Evolutionary conservation across 257 asterid genomes (phyloP).

Genomic region (Solanum piurae): DNA sequence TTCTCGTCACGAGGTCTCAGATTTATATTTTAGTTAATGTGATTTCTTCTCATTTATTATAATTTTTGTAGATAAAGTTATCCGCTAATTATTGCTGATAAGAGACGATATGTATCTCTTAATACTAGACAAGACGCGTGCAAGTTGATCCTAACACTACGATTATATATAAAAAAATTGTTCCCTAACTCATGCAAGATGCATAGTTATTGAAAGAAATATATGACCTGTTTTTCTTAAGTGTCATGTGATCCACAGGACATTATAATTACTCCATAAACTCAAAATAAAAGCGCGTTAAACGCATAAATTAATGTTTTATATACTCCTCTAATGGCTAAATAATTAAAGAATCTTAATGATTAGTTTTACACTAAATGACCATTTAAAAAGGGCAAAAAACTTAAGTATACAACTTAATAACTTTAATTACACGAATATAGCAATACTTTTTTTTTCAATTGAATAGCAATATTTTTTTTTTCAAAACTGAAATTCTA

Average conservation of each 20-base stretch:
- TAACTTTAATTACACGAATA: too few species aligned
- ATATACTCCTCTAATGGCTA: not conserved
- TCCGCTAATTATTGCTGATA: not conserved
- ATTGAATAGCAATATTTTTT: too few species aligned
- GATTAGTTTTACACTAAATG: not conserved
- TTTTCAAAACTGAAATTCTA: too few species aligned
- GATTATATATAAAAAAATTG: not conserved
- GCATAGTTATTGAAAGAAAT: not conserved
- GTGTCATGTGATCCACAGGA: not conserved
- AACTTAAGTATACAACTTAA: too few species aligned
- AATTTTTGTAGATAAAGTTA: not conserved
- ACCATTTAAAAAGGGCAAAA: not conserved
- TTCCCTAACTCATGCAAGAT: not conserved
- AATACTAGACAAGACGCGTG: rapidly evolving
- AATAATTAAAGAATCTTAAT: conserved; percentile 1
- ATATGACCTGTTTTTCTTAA: not conserved
- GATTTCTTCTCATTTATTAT: not conserved
- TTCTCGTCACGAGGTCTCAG: rapidly evolving
- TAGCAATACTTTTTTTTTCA: too few species aligned
- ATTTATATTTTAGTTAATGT: not conserved
- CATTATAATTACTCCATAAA: not conserved
- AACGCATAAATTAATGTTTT: not conserved
- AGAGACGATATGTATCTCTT: not conserved
- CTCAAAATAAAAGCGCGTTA: not conserved
- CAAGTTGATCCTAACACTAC: rapidly evolving